Conservation (phyloP, 164 flowering plant species). For the Magnolia officinalis region DNA sequence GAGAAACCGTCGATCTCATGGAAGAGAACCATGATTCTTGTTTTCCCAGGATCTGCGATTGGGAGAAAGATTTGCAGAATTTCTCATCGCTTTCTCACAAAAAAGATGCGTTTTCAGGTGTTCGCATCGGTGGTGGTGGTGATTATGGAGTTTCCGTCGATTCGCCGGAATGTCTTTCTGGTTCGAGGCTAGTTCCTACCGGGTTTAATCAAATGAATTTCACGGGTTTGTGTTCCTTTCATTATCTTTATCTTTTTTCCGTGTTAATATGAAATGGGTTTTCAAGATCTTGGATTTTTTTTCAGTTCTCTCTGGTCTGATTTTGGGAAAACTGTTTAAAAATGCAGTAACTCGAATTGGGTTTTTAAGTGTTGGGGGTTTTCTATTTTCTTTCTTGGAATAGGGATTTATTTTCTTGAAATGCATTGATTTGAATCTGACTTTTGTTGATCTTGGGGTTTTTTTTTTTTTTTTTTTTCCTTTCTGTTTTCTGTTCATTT, state of each 20-base stretch:
- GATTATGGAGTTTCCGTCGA: conserved; percentile 33
- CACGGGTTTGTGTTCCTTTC: conserved; percentile 35
- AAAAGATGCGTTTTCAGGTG: conserved; percentile 15
- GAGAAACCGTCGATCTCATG: conserved; percentile 21
- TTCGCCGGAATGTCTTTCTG: conserved; percentile 53
- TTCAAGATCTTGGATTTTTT: conserved; percentile 2
- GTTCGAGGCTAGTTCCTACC: conserved; percentile 44
- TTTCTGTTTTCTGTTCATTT: too few species aligned
- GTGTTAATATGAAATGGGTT: neutral
- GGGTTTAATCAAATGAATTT: conserved; percentile 42
- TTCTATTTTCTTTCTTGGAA: neutral
- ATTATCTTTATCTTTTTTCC: neutral
- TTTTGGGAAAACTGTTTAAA: neutral
- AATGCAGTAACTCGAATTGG: neutral
- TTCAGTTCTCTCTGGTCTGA: neutral
- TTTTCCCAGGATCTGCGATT: conserved; percentile 25
- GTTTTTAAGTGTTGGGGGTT: neutral
- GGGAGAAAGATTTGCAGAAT: conserved; percentile 24
- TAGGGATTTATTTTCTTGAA: neutral
- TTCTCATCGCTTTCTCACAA: conserved; percentile 2
- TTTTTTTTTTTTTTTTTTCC: neutral
- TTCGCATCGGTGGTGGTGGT: conserved; percentile 19
- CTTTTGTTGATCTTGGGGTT: neutral
- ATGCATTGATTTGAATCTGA: neutral
- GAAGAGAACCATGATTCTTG: conserved; percentile 26